phyloP scores from a whole-genome alignment of 441 rosid genomes.

The Gossypium davidsonii region DNA sequence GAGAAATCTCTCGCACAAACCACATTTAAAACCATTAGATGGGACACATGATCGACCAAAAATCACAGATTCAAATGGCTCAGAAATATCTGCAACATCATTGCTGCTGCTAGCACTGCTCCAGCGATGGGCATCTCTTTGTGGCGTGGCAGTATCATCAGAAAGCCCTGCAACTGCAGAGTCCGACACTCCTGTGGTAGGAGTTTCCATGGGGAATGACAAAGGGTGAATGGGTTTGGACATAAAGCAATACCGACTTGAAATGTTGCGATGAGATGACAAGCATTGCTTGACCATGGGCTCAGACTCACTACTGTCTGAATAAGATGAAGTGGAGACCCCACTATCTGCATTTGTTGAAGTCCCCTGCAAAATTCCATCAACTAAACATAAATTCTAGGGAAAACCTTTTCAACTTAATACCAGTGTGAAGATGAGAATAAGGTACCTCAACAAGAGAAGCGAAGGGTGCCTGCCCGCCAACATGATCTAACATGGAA shows the following conservation, averaged over 20 bases:
- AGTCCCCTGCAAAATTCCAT: constrained; percentile 30
- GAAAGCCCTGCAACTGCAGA: constrained; percentile 16
- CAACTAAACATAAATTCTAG: background rate
- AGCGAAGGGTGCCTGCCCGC: constrained; percentile 25
- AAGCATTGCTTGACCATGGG: constrained; percentile 29
- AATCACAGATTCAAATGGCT: constrained; percentile 37
- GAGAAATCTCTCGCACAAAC: constrained; percentile 45
- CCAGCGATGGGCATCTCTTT: constrained; percentile 32
- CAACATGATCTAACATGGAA: constrained; percentile 28
- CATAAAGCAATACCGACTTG: constrained; percentile 37
- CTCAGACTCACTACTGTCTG: constrained; percentile 46
- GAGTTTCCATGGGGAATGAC: constrained; percentile 27
- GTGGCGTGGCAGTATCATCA: constrained; percentile 25
- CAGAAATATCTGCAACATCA: constrained; percentile 48
- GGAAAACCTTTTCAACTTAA: background rate
- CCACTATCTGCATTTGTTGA: constrained; percentile 35
- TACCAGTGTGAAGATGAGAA: background rate
- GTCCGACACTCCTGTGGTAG: constrained; percentile 23
- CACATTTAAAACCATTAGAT: constrained; percentile 39
- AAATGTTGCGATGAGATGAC: constrained; percentile 37
- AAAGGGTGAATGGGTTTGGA: constrained; percentile 59
- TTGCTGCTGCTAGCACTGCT: constrained; percentile 43
- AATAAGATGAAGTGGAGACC: constrained; percentile 37
- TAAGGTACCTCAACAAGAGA: constrained; percentile 35
- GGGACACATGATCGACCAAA: constrained; percentile 21